A percentile compares a stretch with the other conserved stretches of the same genome.
These are phyloP conservation scores for Leccinum barrowsii DNA, from an alignment of 768 basidiomycete species.

Conservation along the genomic window DNA sequence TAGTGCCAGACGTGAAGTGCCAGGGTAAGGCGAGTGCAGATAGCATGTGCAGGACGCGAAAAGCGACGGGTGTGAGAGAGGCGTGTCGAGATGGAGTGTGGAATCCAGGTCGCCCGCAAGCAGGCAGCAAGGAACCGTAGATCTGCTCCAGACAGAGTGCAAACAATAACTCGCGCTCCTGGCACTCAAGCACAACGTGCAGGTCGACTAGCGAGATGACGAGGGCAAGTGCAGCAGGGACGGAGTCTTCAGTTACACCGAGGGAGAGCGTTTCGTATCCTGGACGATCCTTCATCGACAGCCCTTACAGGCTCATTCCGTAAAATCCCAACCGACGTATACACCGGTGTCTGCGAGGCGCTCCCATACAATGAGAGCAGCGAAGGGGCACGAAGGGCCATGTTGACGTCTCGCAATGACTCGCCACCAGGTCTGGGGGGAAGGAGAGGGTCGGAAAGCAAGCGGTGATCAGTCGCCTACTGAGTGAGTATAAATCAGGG, in stretches of 20 bases:
- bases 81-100: constrained; percentile 25
- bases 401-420: constrained; percentile 26
- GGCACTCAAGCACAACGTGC: constrained; percentile 26
- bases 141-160: constrained; percentile 9
- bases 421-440: constrained; percentile 18
- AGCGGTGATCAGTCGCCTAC: constrained; percentile 48
- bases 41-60: constrained; percentile 12
- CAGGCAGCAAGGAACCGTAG: constrained; percentile 12
- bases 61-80: constrained; percentile 8
- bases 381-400: constrained; percentile 19
- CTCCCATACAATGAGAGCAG: constrained; percentile 36
- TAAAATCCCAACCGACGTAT: constrained; percentile 23
- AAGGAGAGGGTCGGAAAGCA: constrained; percentile 23
- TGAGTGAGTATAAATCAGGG: constrained; percentile 36
- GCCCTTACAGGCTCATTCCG: constrained; percentile 27
- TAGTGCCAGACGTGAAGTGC: constrained; percentile 20
- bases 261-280: constrained; percentile 6
- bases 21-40: constrained; percentile 14
- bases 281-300: constrained; percentile 21
- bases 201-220: constrained; percentile 39
- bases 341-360: constrained; percentile 21
- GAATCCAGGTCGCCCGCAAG: constrained; percentile 26
- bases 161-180: constrained; percentile 10
- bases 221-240: constrained; percentile 22
- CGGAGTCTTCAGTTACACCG: constrained; percentile 2